Base-by-base conservation (phyloP, 2,329 filamentous ascomycete species). In the Pestalotiopsis sp. region DNA sequence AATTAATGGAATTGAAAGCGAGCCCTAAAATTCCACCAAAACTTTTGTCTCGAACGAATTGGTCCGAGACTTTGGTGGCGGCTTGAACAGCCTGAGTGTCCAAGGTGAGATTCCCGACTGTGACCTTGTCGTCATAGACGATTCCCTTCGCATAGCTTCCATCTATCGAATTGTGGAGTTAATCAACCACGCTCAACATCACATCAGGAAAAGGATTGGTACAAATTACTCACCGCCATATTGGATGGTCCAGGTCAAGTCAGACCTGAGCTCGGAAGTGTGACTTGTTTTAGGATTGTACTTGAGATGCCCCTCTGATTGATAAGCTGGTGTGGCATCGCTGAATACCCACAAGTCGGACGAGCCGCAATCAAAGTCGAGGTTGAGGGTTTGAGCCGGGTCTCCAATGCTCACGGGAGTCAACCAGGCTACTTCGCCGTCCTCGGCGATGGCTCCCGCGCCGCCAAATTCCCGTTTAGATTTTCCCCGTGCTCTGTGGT, bases 291-390 rank as follows among this genome's bases (percentile, higher is more conserved):
- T 31, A 31, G 31, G 31, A 31, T 31, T 31, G 31, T 31, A 31
- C 31, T 31, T 31, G 31, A 9, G 31, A 31, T 31, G 31, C 9
- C 31, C 31, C 31, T 31, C 31, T 6, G 31, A 31, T 31, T 31
- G 31, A 7, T 9, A 9, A 7, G 31, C 31, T 31, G 31, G 31
- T 7, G 31, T 31, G 31, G 31, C 31, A 6, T 31, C 31, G 6
- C 31, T 31, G 67, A 76, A 76, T 57, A 76, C 75, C 75, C 75
- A 76, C 31, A 76, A 72, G 41, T 76, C 75, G 20, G 75, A 74
- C 3, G 75, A 76, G 7, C 75, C 75, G n/a, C 73, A 67, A 69
- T 76, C 75, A 61, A 76, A 74, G 71, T 76, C 74, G 39, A 76
- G 70, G 66, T 74, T 71, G 20, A 76, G 69, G 17, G 71, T 74